Percentiles rank a stretch among this genome's conserved stretches.
Conservation (phyloP, 495 filamentous ascomycete species). For the Neurospora sp. region DNA sequence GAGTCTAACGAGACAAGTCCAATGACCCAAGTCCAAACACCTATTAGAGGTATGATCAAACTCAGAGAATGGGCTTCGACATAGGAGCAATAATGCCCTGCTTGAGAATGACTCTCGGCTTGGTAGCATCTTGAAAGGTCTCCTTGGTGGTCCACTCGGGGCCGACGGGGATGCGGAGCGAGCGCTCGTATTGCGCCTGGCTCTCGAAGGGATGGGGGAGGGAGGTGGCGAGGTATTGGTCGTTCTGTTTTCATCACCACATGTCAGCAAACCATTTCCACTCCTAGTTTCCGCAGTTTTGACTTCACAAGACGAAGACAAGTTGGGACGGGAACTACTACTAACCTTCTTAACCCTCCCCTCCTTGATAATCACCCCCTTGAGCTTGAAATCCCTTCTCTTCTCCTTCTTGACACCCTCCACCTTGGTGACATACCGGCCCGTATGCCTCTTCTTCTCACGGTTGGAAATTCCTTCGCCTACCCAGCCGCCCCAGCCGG, state of each 20-base stretch:
- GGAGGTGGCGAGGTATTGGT: slow-evolving; percentile 70
- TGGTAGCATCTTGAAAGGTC: slow-evolving; percentile 80
- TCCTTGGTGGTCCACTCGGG: slow-evolving; percentile 94
- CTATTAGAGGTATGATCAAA: too few species aligned
- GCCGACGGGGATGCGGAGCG: slow-evolving; percentile 75
- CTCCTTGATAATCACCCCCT: slow-evolving; percentile 85
- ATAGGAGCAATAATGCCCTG: slow-evolving; percentile 87
- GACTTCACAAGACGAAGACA: too few species aligned
- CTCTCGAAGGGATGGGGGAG: slow-evolving; percentile 85
- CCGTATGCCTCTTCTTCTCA: slow-evolving; percentile 49
- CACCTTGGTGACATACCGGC: slow-evolving; percentile 54
- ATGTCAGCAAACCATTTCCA: slow-evolving; percentile 18
- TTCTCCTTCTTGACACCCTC: slow-evolving; percentile 69
- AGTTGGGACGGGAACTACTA: too few species aligned
- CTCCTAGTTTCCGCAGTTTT: too few species aligned
- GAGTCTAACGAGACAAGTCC: too few species aligned
- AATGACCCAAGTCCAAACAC: too few species aligned
- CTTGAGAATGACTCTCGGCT: slow-evolving; percentile 86
- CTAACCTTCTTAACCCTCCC: slow-evolving; percentile 69
- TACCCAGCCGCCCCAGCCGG: slow-evolving; percentile 84
- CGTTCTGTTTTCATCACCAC: slow-evolving; percentile 54
- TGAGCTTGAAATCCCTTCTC: slow-evolving; percentile 71
- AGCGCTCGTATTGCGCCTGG: slow-evolving; percentile 81
- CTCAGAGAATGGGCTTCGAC: slow-evolving; percentile 53
- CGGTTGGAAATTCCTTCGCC: slow-evolving; percentile 64